A percentile compares a stretch with the other conserved stretches of the same genome.
Conservation (phyloP, 2,329 filamentous ascomycete genomes). For the Calonectria pseudoturangicola region DNA sequence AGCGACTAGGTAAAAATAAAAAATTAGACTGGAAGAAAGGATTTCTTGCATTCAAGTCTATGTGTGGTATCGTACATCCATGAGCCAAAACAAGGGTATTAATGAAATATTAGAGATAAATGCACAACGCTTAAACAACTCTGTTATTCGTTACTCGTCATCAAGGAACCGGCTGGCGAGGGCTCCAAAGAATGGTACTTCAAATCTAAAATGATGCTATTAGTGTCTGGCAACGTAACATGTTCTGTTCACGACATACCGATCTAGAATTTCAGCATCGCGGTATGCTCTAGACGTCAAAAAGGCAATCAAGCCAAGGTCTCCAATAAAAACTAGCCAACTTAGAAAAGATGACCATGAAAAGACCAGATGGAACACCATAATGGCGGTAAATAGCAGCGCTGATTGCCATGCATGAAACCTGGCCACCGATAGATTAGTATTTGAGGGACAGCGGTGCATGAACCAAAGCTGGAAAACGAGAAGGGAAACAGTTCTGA, state of each 20-base stretch:
- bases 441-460: background rate
- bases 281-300: slow-evolving; percentile 87
- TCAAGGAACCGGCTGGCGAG: slow-evolving; percentile 93
- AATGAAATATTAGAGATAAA: slow-evolving; percentile 23
- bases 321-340: slow-evolving; percentile 86
- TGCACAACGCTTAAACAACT: background rate
- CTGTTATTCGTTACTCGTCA: slow-evolving; percentile 74
- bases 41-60: slow-evolving; percentile 27
- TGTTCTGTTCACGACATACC: slow-evolving; percentile 63
- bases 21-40: background rate
- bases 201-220: slow-evolving; percentile 73
- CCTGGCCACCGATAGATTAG: slow-evolving; percentile 64
- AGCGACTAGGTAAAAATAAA: background rate
- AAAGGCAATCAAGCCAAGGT: slow-evolving; percentile 85
- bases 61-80: slow-evolving; percentile 24
- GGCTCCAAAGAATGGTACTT: slow-evolving; percentile 90
- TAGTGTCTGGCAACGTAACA: background rate
- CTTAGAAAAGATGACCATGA: slow-evolving; percentile 89
- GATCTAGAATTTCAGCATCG: slow-evolving; percentile 82
- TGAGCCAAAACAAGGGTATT: slow-evolving; percentile 38
- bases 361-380: slow-evolving; percentile 89
- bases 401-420: slow-evolving; percentile 98
- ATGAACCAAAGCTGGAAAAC: background rate
- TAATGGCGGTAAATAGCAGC: slow-evolving; percentile 83
- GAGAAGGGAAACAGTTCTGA: background rate